Base-by-base conservation (phyloP, 768 basidiomycete species). In the Phylloporus sp. region DNA sequence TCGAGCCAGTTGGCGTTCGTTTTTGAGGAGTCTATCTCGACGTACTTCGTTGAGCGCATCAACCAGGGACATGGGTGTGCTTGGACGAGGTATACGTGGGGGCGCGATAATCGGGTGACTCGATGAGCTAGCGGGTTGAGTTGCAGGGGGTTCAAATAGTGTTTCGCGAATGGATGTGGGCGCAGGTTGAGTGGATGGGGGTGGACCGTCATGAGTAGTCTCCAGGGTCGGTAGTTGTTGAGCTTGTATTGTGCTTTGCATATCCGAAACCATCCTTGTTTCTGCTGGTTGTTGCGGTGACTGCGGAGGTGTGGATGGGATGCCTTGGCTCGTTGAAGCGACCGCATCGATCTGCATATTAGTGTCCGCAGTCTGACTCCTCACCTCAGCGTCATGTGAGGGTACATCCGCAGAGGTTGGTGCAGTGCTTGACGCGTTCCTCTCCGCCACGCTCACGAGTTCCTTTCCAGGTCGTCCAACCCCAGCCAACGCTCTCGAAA, bases 41-140 rank as follows among this genome's bases (percentile, higher is more conserved):
- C 66, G 58, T n/a, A 64, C 31, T 5, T 44, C 45, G 23, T 69
- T 67, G 23, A 67, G 53, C 18, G 23, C 47, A 1, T 69, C 65
- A 5, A 52, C 52, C 13, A 67, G 44, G 0, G 65, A 53, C 53
- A 60, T 50, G 3, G 57, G 54, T 27, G 55, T 26, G 11, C 28
- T 28, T 11, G 55, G 45, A 1, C 45, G 46, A 13, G 62, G 64
- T 1, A 59, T 7, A 27, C 62, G 65, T 5, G 67, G 64, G 12
- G 65, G 65, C 11, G 52, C 54, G 31, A 66, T 63, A 27, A 57
- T 23, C 12, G 53, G 59, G 1, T 38, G 61, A 11, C 50, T 47
- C 4, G 57, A 26, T 12, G 39, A 38, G 12, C 32, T 3, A 0
- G 44, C 27, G 16, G 56, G 26, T 31, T 52, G 59, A 1, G 52